Conservation (phyloP, 768 basidiomycete genomes). For the Hirschioporus abietinus region DNA sequence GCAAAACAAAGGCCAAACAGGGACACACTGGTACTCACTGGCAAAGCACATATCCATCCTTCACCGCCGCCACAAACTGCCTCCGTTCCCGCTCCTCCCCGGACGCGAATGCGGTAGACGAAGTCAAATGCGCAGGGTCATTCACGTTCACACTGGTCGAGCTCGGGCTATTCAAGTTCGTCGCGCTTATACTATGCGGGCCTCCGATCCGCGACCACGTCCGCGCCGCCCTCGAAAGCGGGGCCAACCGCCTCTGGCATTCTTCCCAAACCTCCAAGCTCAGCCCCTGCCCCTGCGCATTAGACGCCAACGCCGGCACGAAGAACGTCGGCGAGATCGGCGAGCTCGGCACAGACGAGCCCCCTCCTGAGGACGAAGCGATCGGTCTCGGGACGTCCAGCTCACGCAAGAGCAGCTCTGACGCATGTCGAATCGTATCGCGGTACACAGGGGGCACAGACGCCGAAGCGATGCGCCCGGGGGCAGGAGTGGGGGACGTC, state of each 20-base stretch:
- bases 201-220: background rate
- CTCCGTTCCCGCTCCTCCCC: constrained; percentile 75
- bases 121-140: constrained; percentile 16
- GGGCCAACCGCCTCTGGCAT: background rate
- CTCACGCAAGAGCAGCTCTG: background rate
- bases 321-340: constrained; percentile 4
- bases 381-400: background rate
- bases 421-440: constrained; percentile 3
- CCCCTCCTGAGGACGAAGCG: background rate
- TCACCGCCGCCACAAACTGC: constrained; percentile 67
- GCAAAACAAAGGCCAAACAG: constrained; percentile 8
- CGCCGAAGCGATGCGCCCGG: too few relatives aligned
- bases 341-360: background rate
- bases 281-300: background rate
- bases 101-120: constrained; percentile 36
- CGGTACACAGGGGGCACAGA: background rate
- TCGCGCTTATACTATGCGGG: background rate
- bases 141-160: background rate
- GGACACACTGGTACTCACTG: constrained; percentile 66
- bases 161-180: background rate
- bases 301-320: background rate
- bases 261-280: constrained; percentile 3
- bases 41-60: constrained; percentile 86
- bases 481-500: background rate
- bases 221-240: constrained; percentile 1